Conservation (phyloP, 805 yeast genomes). For the Wickerhamiella occidentalis region DNA sequence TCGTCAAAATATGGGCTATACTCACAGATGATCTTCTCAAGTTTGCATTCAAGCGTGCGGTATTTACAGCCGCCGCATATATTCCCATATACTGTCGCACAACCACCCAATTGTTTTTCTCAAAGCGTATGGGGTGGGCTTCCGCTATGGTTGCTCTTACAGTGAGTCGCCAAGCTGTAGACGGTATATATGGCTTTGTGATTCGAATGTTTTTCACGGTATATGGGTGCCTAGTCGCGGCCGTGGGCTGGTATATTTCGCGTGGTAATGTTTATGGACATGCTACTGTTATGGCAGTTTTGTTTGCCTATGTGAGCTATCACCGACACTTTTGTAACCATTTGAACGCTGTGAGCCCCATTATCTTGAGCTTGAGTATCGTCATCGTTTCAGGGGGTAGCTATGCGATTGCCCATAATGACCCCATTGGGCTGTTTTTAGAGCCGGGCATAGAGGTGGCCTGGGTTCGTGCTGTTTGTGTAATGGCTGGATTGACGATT, state of each 20-base stretch:
- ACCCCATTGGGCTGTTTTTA: conserved; percentile 17
- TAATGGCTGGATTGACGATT: conserved; percentile 24
- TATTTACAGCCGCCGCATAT: conserved; percentile 19
- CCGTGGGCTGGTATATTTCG: conserved; percentile 30
- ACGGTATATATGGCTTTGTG: conserved; percentile 25
- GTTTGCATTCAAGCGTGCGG: conserved; percentile 22
- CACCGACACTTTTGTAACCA: conserved; percentile 26
- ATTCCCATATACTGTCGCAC: conserved; percentile 24
- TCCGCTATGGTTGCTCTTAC: conserved; percentile 26
- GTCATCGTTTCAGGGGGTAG: conserved; percentile 27
- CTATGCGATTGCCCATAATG: conserved; percentile 22
- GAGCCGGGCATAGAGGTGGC: conserved; percentile 27
- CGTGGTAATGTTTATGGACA: conserved; percentile 27
- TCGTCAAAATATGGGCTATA: conserved; percentile 5
- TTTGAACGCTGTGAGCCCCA: conserved; percentile 23
- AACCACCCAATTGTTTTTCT: conserved; percentile 21
- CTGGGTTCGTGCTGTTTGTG: conserved; percentile 28
- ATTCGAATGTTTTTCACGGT: conserved; percentile 24
- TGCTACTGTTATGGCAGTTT: conserved; percentile 24
- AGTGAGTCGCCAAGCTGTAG: conserved; percentile 26
- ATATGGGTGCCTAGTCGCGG: conserved; percentile 25
- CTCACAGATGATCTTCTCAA: conserved; percentile 16
- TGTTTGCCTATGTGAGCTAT: conserved; percentile 22
- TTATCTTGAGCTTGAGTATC: conserved; percentile 24
- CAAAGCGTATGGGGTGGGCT: conserved; percentile 25